Conservation (phyloP, 257 asterid genomes). For the Ilex aquifolium region DNA sequence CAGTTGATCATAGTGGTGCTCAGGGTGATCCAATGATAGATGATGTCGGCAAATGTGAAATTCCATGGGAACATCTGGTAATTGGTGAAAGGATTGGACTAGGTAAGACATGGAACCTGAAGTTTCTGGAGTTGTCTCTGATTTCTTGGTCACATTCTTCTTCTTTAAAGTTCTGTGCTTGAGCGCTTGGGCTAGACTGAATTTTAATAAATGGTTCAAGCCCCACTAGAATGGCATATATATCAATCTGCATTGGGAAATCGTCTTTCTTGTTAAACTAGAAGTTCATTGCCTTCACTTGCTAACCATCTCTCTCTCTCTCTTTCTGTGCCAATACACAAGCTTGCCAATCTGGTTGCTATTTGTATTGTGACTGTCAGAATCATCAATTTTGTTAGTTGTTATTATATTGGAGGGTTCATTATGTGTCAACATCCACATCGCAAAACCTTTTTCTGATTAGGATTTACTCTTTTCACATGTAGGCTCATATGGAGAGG, state of each 20-base stretch:
- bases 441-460: slow-evolving; percentile 1
- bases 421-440: neutral
- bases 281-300: too few relatives aligned
- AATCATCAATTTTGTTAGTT: neutral
- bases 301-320: too few relatives aligned
- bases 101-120: slow-evolving; percentile 46
- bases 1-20: slow-evolving; percentile 27
- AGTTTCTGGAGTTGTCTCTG: slow-evolving; percentile 4
- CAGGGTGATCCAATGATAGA: slow-evolving; percentile 64
- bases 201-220: neutral
- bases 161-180: slow-evolving; percentile 4
- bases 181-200: slow-evolving; percentile 1
- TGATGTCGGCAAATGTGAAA: slow-evolving; percentile 95
- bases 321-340: too few relatives aligned
- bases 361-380: neutral
- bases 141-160: slow-evolving; percentile 10
- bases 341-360: neutral
- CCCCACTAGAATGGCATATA: too few relatives aligned
- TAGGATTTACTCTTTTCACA: slow-evolving; percentile 6
- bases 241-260: too few relatives aligned
- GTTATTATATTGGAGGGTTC: neutral
- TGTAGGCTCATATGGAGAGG: slow-evolving; percentile 99
- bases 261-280: too few relatives aligned
- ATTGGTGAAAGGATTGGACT: slow-evolving; percentile 97
- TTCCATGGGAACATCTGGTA: slow-evolving; percentile 96